phyloP scores from a whole-genome alignment of 306 rosid species.

The Begonia loranthoides region DNA sequence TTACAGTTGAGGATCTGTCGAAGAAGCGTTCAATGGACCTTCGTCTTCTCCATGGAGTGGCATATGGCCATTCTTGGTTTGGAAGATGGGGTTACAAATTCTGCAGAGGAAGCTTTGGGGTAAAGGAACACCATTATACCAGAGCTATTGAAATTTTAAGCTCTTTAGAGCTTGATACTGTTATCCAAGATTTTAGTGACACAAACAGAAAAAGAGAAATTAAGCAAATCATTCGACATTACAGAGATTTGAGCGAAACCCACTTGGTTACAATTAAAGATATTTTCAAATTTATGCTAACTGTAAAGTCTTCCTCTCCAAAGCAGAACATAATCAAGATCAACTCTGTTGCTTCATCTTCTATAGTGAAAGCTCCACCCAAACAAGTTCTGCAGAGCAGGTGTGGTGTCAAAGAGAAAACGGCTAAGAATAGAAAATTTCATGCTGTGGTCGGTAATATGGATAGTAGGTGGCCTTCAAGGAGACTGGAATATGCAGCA shows the following conservation, averaged over 20 bases:
- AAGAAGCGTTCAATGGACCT: slow-evolving; percentile 66
- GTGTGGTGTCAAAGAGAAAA: slow-evolving; percentile 38
- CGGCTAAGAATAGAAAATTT: slow-evolving; percentile 47
- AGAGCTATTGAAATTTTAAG: slow-evolving; percentile 41
- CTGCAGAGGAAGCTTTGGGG: slow-evolving; percentile 46
- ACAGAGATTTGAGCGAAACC: slow-evolving; percentile 74
- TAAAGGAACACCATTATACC: slow-evolving; percentile 27
- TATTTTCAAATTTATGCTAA: slow-evolving; percentile 72
- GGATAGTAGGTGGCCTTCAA: slow-evolving; percentile 93
- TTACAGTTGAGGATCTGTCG: slow-evolving; percentile 23
- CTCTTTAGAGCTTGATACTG: slow-evolving; percentile 44
- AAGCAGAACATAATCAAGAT: slow-evolving; percentile 11
- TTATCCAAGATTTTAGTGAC: slow-evolving; percentile 23
- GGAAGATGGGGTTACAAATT: slow-evolving; percentile 80
- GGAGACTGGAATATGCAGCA: slow-evolving; percentile 68
- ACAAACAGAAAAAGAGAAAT: slow-evolving; percentile 26
- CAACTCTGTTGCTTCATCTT: slow-evolving; percentile 12
- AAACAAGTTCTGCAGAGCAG: slow-evolving; percentile 22
- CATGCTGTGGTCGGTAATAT: slow-evolving; percentile 36
- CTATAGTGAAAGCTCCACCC: slow-evolving; percentile 19
- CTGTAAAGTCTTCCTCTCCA: slow-evolving; percentile 45
- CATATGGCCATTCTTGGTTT: slow-evolving; percentile 63
- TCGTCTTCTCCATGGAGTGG: slow-evolving; percentile 54
- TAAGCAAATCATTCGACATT: slow-evolving; percentile 48
- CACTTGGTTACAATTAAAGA: slow-evolving; percentile 48